A percentile compares a stretch with the other conserved stretches of the same genome.
These are phyloP conservation scores for Tephrocybe sp. DNA, from an alignment of 768 basidiomycete species.

Conservation along the genomic window DNA sequence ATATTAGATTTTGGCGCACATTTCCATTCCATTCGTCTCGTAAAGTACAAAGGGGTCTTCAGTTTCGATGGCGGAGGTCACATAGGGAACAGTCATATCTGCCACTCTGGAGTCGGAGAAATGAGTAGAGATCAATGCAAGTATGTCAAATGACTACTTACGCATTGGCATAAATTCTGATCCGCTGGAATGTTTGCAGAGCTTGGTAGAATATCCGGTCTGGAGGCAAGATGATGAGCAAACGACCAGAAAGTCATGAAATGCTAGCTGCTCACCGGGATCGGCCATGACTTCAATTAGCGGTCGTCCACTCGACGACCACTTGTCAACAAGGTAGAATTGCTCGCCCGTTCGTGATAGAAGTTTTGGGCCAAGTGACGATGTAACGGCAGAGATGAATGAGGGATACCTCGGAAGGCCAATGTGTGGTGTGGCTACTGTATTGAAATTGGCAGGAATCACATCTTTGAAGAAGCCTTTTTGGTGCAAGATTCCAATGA, in stretches of 20 bases:
- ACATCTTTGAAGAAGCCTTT: conserved; percentile 71
- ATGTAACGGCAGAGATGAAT: conserved; percentile 51
- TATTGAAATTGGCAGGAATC: conserved; percentile 77
- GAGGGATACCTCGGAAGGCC: conserved; percentile 69
- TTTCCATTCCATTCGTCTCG: conserved; percentile 54
- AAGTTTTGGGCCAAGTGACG: conserved; percentile 62
- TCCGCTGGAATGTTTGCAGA: conserved; percentile 61
- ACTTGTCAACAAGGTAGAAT: conserved; percentile 73
- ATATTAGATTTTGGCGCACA: conserved; percentile 46
- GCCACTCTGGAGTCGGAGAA: conserved; percentile 46
- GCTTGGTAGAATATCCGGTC: conserved; percentile 78
- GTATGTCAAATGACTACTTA: conserved; percentile 32
- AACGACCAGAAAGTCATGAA: conserved; percentile 1
- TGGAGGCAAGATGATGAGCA: conserved; percentile 22
- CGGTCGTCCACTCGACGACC: conserved; percentile 64
- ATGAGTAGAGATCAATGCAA: not conserved
- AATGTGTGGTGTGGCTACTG: conserved; percentile 81
- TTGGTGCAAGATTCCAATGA: conserved; percentile 69
- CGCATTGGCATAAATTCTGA: conserved; percentile 83
- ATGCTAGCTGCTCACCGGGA: conserved; percentile 51
- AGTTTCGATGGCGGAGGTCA: conserved; percentile 72
- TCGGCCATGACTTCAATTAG: conserved; percentile 81
- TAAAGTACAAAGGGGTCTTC: conserved; percentile 65
- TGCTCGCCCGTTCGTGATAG: conserved; percentile 82
- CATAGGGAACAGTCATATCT: conserved; percentile 81